These are phyloP conservation scores for Ogataea trehaloabstinens DNA, from an alignment of 805 yeast species.

Conservation along the genomic window DNA sequence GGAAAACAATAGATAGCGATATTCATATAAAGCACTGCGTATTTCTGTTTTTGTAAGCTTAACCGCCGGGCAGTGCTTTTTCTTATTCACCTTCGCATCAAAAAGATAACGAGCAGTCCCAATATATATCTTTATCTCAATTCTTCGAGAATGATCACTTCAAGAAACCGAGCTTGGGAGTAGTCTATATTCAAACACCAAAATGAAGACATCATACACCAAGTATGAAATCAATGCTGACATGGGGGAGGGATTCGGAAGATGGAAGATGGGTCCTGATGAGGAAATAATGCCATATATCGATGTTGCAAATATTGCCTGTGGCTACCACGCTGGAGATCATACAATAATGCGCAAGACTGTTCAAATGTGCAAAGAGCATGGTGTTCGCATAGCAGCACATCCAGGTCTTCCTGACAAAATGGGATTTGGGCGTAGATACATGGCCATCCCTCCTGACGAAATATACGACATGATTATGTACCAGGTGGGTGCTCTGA, in stretches of 20 bases:
- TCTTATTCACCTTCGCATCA: too few species aligned
- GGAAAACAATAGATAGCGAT: too few species aligned
- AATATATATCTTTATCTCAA: too few species aligned
- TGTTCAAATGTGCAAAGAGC: slow-evolving; percentile 27
- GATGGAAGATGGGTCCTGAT: slow-evolving; percentile 39
- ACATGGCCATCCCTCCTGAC: slow-evolving; percentile 28
- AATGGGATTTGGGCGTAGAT: slow-evolving; percentile 32
- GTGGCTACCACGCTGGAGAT: slow-evolving; percentile 39
- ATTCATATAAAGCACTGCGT: too few species aligned
- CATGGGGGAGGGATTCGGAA: slow-evolving; percentile 30
- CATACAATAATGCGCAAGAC: slow-evolving; percentile 3
- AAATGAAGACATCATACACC: not conserved
- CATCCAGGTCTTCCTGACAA: slow-evolving; percentile 35
- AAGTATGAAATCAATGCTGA: slow-evolving; percentile 2
- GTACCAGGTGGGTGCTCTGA: slow-evolving; percentile 33
- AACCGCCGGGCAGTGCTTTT: too few species aligned
- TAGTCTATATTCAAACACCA: too few species aligned
- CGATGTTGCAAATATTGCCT: slow-evolving; percentile 39
- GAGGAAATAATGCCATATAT: slow-evolving; percentile 39
- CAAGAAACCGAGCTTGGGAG: too few species aligned
- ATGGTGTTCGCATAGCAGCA: slow-evolving; percentile 30
- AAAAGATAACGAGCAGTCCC: too few species aligned
- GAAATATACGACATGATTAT: slow-evolving; percentile 29
- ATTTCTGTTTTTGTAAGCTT: too few species aligned
- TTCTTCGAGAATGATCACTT: too few species aligned